These are phyloP conservation scores for Mucor racemosus DNA, from an alignment of 371 early-diverging fungal species.

Conservation along the genomic window DNA sequence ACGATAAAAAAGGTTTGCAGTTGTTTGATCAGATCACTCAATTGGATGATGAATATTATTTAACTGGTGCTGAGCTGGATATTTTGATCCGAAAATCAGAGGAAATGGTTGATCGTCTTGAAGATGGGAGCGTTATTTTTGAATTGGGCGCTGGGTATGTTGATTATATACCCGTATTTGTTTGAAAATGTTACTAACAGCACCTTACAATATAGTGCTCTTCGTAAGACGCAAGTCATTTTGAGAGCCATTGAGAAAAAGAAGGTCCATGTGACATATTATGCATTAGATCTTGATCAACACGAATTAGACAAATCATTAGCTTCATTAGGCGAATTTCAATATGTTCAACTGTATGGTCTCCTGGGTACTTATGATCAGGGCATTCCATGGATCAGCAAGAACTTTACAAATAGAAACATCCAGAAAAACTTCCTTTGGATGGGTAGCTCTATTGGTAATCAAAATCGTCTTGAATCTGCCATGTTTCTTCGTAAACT, in stretches of 20 bases:
- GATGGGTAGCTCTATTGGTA: slow-evolving; percentile 92
- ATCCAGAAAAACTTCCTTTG: slow-evolving; percentile 78
- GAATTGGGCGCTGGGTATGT: slow-evolving; percentile 88
- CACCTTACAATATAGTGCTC: slow-evolving; percentile 53
- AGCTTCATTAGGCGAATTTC: slow-evolving; percentile 45
- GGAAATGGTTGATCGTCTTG: slow-evolving; percentile 67
- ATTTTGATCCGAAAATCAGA: slow-evolving; percentile 68
- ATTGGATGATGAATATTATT: slow-evolving; percentile 79
- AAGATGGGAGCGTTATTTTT: slow-evolving; percentile 72
- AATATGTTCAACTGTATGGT: slow-evolving; percentile 72
- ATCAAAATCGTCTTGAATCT: slow-evolving; percentile 61
- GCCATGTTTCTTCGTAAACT: slow-evolving; percentile 55
- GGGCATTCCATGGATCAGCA: slow-evolving; percentile 65
- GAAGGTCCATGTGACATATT: slow-evolving; percentile 74
- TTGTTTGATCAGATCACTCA: slow-evolving; percentile 90
- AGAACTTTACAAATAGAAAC: slow-evolving; percentile 39
- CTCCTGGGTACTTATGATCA: slow-evolving; percentile 92
- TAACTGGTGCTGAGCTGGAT: slow-evolving; percentile 83
- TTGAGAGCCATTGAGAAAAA: slow-evolving; percentile 74
- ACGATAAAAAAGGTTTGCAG: slow-evolving; percentile 83
- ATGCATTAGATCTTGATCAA: slow-evolving; percentile 91
- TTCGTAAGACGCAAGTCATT: slow-evolving; percentile 86
- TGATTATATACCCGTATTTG: neutral
- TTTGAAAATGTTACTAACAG: neutral
- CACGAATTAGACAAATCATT: slow-evolving; percentile 73